Base-by-base conservation (phyloP, 192 early-diverging fungal species). In the Gorgonomyces haynaldii region DNA sequence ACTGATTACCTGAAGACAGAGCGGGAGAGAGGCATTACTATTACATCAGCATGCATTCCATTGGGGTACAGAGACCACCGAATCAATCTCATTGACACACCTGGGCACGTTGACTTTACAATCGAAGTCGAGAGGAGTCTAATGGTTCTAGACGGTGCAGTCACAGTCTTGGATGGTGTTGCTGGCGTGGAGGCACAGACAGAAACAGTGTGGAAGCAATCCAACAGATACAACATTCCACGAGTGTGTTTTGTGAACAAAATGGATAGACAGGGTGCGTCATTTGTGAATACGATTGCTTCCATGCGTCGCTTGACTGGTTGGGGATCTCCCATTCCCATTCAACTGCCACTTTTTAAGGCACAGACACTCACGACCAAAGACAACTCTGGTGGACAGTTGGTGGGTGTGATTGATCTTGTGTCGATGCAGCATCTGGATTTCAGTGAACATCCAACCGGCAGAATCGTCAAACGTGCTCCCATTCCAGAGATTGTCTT, bases 141-240 rank as follows among this genome's bases (percentile, higher is more conserved):
- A 22, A 77, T 89, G 0, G 86, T 97, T 0, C 74, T 97, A n/a
- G 94, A 97, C 47, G 90, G 91, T 20, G 88, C 89, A 0, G 85
- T 97, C 13, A 79, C 82, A 1, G 82, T 97, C 16, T 41, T 97
- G n/a, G 89, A 97, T 65, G 91, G 81, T 0, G 94, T 97, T 4
- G 82, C 89, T 0, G 94, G 94, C 2, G 94, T 97, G 3, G 89
- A 97, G 54, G 94, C 94, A 4, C 94, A 97, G 60, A 97, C 94
- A n/a, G 82, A 86, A 56, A 90, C 83, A 0, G 93, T 94, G 22
- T 92, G 89, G 89, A 43, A 60, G 20, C 89, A 95, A 55, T 84
- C 89, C 5, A 67, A 73, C 31, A 57, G 74, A 10, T 85, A 87
- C 49, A 51, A 59, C 0, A 72, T 94, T 0, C 89, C 94, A 1